Conservation (phyloP, 306 rosid genomes). For the Pyrus betulifolia region DNA sequence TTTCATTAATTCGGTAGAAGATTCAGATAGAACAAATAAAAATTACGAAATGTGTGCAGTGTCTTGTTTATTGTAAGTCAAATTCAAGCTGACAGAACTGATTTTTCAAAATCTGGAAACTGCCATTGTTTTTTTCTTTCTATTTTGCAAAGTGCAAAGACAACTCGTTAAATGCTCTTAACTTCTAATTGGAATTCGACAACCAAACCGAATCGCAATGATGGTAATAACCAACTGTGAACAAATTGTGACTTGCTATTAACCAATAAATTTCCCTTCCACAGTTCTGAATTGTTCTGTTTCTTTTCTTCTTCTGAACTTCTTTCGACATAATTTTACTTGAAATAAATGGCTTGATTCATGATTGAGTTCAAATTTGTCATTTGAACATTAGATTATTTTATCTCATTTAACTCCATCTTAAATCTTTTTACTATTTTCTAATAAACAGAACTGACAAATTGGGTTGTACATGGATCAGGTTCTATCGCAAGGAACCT, state of each 20-base stretch:
- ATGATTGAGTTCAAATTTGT: neutral
- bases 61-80: neutral
- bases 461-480: slow-evolving; percentile 22
- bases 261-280: neutral
- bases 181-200: neutral
- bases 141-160: neutral
- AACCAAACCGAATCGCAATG: neutral
- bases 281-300: neutral
- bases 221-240: neutral
- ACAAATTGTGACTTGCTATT: neutral
- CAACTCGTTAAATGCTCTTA: neutral
- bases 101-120: neutral
- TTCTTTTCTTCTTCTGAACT: neutral
- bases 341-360: neutral
- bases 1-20: neutral
- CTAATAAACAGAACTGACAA: neutral
- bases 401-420: neutral
- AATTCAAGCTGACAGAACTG: neutral
- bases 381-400: neutral
- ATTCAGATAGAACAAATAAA: neutral
- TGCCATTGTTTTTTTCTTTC: neutral
- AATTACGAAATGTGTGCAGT: neutral
- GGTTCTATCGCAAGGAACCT: slow-evolving; percentile 55
- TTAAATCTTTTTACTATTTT: neutral
- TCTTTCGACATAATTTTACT: neutral